Evolutionary conservation across 31 red algal genomes (phyloP), one percentile per base, ranked within the genome.

Genomic region (Pterothamnion heteromorphum): DNA sequence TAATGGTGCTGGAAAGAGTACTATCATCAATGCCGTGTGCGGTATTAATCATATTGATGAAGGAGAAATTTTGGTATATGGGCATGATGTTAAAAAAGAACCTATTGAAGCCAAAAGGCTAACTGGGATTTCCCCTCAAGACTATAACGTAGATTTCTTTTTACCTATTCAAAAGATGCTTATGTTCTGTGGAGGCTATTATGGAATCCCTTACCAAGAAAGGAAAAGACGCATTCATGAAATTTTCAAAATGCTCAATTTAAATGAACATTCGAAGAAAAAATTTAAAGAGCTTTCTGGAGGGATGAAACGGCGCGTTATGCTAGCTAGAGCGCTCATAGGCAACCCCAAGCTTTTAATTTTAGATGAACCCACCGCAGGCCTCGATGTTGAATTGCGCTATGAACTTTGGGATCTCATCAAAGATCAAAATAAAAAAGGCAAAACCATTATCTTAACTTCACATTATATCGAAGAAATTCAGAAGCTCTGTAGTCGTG

Each of bases 1-100:
- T 35, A 86, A 86, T 86, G 82, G 82, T 39, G 35, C 28, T 86
- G 82, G 82, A 24, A 86, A 86, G 34, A 86, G 28, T 43, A 86
- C 82, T 43, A 35, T 43, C 82, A 24, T 86, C 22, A 35, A 35
- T 27, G 35, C 35, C 28, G 37, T 86, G 35, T 27, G 22, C 23
- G 82, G 35, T 26, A 86, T 86, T 37, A 43, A 41, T 41, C 38
- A 41, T 41, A 41, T 41, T 41, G 38, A 41, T 41, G 38, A 41
- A 41, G 38, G 38, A 41, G 38, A 41, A 41, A 41, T 41, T 41
- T 41, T 41, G 38, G 38, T 41, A 41, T 41, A 41, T 41, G 38
- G 38, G 38, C 38, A 41, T 41, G 38, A 41, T 41, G 38, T 41
- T 41, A 41, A 41, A 41, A 41, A 41, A 41, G 38, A 41, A 41